These are phyloP conservation scores for Phyllosticta ampelicida DNA, from an alignment of 2,329 filamentous ascomycete genomes.

Conservation along the genomic window DNA sequence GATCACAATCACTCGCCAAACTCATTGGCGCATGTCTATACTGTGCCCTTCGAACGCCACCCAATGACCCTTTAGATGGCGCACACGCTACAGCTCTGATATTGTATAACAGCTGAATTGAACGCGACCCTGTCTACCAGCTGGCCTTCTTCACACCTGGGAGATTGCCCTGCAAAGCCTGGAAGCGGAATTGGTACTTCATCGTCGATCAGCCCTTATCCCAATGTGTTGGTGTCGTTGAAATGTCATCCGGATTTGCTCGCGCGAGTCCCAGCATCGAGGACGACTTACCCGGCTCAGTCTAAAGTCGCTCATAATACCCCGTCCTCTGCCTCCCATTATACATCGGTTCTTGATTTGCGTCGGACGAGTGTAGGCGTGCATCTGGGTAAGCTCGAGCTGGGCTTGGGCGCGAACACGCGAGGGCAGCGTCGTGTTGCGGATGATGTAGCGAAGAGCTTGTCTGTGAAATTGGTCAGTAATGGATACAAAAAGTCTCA, in stretches of 20 bases:
- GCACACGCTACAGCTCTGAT: neutral
- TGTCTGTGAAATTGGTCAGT: slow-evolving; percentile 48
- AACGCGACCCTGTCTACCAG: slow-evolving; percentile 53
- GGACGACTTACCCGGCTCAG: slow-evolving; percentile 67
- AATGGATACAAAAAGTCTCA: neutral
- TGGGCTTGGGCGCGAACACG: slow-evolving; percentile 84
- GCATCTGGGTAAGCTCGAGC: slow-evolving; percentile 88
- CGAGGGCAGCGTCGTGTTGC: slow-evolving; percentile 75
- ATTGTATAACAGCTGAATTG: neutral
- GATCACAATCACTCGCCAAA: neutral
- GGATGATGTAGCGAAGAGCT: slow-evolving; percentile 72
- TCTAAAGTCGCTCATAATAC: slow-evolving; percentile 89
- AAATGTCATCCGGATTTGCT: neutral
- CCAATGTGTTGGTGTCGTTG: neutral
- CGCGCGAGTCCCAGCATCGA: neutral
- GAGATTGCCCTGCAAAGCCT: slow-evolving; percentile 73
- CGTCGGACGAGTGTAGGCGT: slow-evolving; percentile 84
- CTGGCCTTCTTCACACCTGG: slow-evolving; percentile 93
- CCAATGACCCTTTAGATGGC: slow-evolving; percentile 17
- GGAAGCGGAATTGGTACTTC: slow-evolving; percentile 85
- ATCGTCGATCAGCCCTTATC: neutral
- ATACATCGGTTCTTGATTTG: slow-evolving; percentile 93
- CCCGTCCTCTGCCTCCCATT: slow-evolving; percentile 76
- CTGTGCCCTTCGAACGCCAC: slow-evolving; percentile 18
- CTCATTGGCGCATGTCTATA: neutral